Conservation (phyloP, 495 filamentous ascomycete genomes). For the Neurospora sublineolata region DNA sequence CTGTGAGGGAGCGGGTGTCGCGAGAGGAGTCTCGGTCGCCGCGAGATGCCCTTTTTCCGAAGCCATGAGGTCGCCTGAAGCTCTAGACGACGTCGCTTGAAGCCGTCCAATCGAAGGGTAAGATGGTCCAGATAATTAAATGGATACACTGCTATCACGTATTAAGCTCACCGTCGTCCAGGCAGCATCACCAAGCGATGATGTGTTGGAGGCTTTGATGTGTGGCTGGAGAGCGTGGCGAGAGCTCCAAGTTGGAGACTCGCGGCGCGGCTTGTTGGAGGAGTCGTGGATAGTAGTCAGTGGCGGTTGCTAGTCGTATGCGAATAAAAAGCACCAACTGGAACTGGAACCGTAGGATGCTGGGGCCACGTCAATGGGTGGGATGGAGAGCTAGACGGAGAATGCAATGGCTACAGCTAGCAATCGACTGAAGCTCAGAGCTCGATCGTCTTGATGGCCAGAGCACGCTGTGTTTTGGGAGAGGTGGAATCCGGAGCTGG, state of each 20-base stretch:
- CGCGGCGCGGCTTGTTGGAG: not conserved
- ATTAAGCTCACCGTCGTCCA: slow-evolving; percentile 23
- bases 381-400: not conserved
- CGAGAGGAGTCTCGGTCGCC: slow-evolving; percentile 32
- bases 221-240: slow-evolving; percentile 45
- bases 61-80: slow-evolving; percentile 24
- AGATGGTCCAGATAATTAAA: slow-evolving; percentile 15
- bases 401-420: not conserved
- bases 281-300: not conserved
- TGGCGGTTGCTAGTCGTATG: not conserved
- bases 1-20: slow-evolving; percentile 14
- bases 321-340: not conserved
- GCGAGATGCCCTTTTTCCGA: slow-evolving; percentile 32
- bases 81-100: slow-evolving; percentile 2
- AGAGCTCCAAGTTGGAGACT: slow-evolving; percentile 20
- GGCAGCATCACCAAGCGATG: slow-evolving; percentile 29
- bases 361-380: not conserved
- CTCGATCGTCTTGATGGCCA: not conserved
- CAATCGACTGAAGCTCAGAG: not conserved
- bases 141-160: slow-evolving; percentile 5
- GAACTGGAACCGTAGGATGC: not conserved
- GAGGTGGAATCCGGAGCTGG: not conserved
- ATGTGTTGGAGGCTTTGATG: slow-evolving; percentile 25
- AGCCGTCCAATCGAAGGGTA: not conserved
- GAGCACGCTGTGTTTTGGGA: not conserved